phyloP scores from a whole-genome alignment of 106 monocot genomes.

The Dioscorea zingiberensis region DNA sequence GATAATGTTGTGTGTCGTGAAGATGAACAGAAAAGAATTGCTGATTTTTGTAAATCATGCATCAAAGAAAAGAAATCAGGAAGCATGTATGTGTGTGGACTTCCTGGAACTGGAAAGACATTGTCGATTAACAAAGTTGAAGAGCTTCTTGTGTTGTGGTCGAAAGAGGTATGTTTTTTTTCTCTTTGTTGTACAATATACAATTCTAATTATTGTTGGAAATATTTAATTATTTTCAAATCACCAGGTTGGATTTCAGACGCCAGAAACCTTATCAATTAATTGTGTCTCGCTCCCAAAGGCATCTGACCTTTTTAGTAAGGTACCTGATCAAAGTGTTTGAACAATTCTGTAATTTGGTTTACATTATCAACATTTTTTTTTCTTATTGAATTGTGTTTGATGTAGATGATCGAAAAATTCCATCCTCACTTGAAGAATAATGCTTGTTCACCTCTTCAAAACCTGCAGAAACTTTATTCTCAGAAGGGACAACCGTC shows the following conservation, averaged over 20 bases:
- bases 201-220: not conserved
- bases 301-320: slow-evolving; percentile 73
- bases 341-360: not conserved
- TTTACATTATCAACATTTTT: too few species aligned
- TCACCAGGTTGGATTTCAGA: slow-evolving; percentile 43
- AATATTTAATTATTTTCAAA: not conserved
- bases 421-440: slow-evolving; percentile 35
- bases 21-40: slow-evolving; percentile 56
- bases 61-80: slow-evolving; percentile 50
- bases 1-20: slow-evolving; percentile 67
- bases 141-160: slow-evolving; percentile 45
- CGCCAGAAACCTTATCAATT: slow-evolving; percentile 49
- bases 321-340: slow-evolving; percentile 29
- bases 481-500: slow-evolving; percentile 30
- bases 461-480: slow-evolving; percentile 50
- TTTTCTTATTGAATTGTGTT: too few species aligned
- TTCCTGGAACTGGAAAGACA: slow-evolving; percentile 94
- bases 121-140: slow-evolving; percentile 56
- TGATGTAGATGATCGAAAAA: slow-evolving; percentile 56
- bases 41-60: slow-evolving; percentile 74
- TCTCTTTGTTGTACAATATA: not conserved
- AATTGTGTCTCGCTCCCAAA: slow-evolving; percentile 71
- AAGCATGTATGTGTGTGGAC: slow-evolving; percentile 87
- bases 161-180: slow-evolving; percentile 45
- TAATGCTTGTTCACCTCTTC: slow-evolving; percentile 36